phyloP scores from a whole-genome alignment of 306 rosid species.

The Quercus ilex region DNA sequence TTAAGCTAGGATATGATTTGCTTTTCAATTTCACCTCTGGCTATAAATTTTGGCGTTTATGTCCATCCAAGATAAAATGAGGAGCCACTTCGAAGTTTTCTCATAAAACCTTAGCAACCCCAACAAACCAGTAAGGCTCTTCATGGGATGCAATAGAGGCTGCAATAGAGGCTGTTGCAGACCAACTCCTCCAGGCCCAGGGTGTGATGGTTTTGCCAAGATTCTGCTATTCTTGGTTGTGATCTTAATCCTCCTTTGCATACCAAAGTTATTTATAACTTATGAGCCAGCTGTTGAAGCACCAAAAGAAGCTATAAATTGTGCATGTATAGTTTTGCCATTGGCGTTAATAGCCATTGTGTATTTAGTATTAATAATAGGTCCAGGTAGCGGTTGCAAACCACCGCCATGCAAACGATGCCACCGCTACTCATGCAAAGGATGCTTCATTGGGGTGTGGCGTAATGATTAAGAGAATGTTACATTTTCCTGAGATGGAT shows the following conservation, averaged over 20 bases:
- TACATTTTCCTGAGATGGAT: not conserved
- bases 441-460: not conserved
- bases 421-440: conserved; percentile 18
- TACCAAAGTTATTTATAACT: conserved; percentile 41
- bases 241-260: conserved; percentile 35
- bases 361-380: conserved; percentile 42
- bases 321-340: conserved; percentile 31
- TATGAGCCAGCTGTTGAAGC: conserved; percentile 19
- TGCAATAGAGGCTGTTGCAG: conserved; percentile 7
- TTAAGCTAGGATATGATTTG: not conserved
- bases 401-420: conserved; percentile 29
- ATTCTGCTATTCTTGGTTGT: conserved; percentile 54
- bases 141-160: conserved; percentile 49
- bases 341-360: conserved; percentile 40
- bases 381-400: conserved; percentile 11
- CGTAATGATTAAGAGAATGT: not conserved
- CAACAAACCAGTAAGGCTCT: conserved; percentile 7
- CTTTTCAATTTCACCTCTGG: not conserved
- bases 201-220: conserved; percentile 22
- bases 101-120: not conserved
- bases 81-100: not conserved
- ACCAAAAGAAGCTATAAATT: conserved; percentile 27
- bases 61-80: not conserved
- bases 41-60: conserved; percentile 10
- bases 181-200: conserved; percentile 18